phyloP scores from a whole-genome alignment of 176 grass and related monocot species.

The Carex parvula region DNA sequence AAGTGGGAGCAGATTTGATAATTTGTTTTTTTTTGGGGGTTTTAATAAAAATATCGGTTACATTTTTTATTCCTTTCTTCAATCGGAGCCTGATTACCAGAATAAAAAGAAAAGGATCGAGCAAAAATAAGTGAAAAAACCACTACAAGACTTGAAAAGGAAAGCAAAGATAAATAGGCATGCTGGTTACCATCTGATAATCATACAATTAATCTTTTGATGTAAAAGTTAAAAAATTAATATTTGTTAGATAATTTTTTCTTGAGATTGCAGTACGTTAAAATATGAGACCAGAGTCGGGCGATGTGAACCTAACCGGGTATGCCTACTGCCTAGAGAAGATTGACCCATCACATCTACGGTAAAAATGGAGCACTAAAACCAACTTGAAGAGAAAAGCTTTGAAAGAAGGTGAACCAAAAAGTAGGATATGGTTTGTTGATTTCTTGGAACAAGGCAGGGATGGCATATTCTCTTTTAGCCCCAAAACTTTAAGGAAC shows the following conservation, averaged over 20 bases:
- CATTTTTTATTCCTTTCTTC: not conserved
- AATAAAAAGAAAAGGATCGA: not conserved
- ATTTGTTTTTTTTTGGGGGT: too few relatives aligned
- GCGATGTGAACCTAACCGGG: not conserved
- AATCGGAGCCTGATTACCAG: not conserved
- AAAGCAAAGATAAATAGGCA: not conserved
- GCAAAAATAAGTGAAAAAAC: not conserved
- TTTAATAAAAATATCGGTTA: too few relatives aligned
- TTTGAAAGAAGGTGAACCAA: not conserved
- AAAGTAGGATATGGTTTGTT: not conserved
- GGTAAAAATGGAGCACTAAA: not conserved
- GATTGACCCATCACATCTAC: not conserved
- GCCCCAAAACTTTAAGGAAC: not conserved
- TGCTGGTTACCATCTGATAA: not conserved
- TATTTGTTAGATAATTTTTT: not conserved
- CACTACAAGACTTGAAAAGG: not conserved
- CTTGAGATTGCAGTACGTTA: not conserved
- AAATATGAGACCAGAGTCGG: not conserved
- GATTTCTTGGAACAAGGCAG: not conserved
- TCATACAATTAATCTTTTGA: not conserved
- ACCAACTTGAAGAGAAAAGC: not conserved
- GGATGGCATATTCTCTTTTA: slow-evolving; percentile 18
- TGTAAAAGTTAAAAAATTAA: not conserved
- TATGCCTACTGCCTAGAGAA: not conserved
- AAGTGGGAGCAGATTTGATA: too few relatives aligned